phyloP scores from a whole-genome alignment of 805 yeast species.

The Metschnikowia arizonensis region DNA sequence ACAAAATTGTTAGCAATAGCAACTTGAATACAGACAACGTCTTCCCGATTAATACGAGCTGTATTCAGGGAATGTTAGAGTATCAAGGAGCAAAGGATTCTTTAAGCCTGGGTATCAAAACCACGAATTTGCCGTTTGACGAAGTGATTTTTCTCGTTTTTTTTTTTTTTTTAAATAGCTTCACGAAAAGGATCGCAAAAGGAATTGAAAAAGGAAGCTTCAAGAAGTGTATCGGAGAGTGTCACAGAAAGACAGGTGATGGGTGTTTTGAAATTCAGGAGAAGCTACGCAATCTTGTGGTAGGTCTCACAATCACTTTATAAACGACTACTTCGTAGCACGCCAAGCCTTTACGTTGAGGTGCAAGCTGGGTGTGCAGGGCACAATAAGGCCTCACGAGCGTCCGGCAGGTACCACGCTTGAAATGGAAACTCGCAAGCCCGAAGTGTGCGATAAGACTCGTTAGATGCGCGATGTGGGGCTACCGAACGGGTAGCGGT shows the following conservation, averaged over 20 bases:
- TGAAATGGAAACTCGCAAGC: not conserved
- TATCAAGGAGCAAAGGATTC: not conserved
- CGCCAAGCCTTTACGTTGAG: conserved; percentile 4
- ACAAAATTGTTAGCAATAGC: conserved; percentile 1
- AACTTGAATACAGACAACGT: not conserved
- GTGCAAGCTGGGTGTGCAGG: conserved; percentile 2
- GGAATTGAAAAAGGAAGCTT: not conserved
- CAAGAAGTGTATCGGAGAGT: not conserved
- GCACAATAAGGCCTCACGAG: conserved; percentile 1
- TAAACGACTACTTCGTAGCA: not conserved
- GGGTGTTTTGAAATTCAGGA: not conserved
- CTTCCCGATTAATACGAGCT: not conserved
- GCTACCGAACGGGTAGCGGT: not conserved
- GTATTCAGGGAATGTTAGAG: not conserved
- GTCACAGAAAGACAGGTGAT: not conserved
- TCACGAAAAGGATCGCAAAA: conserved; percentile 1
- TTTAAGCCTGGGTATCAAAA: not conserved
- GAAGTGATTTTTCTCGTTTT: conserved; percentile 3
- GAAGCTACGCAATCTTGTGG: not conserved
- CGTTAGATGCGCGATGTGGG: conserved; percentile 2
- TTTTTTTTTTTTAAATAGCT: not conserved
- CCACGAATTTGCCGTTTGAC: conserved; percentile 3
- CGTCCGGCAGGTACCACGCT: conserved; percentile 2
- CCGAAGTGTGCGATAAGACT: conserved; percentile 4
- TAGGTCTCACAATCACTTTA: not conserved